phyloP scores from a whole-genome alignment of 2,329 filamentous ascomycete genomes.

The Magnaporthiopsis incrustans region DNA sequence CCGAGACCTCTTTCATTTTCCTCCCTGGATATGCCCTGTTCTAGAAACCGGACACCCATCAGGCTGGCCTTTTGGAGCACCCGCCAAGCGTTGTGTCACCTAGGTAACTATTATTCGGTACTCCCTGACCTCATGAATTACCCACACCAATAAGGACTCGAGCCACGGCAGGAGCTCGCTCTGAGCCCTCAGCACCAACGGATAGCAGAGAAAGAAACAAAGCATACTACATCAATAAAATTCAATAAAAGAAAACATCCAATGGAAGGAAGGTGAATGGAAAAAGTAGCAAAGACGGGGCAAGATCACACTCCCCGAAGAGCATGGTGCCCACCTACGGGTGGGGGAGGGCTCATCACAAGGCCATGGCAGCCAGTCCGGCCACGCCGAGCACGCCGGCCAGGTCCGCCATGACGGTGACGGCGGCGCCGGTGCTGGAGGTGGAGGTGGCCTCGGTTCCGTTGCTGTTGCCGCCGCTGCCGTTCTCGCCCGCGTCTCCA shows the following conservation, averaged over 20 bases:
- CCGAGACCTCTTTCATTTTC: background rate
- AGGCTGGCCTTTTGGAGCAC: background rate
- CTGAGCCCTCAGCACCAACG: too few species aligned
- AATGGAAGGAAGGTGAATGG: too few species aligned
- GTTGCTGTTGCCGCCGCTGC: background rate
- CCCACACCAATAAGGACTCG: background rate
- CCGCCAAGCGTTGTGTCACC: background rate
- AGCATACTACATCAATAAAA: background rate
- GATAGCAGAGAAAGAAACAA: background rate
- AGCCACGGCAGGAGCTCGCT: background rate
- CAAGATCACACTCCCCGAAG: too few species aligned
- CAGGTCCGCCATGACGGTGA: constrained; percentile 1
- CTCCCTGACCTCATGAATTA: background rate
- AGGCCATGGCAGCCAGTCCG: background rate
- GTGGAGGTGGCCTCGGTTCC: constrained; percentile 1
- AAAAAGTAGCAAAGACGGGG: background rate
- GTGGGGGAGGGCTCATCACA: background rate
- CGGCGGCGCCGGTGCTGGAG: constrained; percentile 1
- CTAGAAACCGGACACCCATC: background rate
- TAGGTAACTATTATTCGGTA: background rate
- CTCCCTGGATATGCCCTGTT: background rate
- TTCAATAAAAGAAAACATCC: background rate
- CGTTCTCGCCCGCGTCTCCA: background rate
- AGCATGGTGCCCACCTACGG: too few species aligned
- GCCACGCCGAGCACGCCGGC: constrained; percentile 3